phyloP scores from a whole-genome alignment of 2,329 filamentous ascomycete genomes.

The Claviceps spartinae region DNA sequence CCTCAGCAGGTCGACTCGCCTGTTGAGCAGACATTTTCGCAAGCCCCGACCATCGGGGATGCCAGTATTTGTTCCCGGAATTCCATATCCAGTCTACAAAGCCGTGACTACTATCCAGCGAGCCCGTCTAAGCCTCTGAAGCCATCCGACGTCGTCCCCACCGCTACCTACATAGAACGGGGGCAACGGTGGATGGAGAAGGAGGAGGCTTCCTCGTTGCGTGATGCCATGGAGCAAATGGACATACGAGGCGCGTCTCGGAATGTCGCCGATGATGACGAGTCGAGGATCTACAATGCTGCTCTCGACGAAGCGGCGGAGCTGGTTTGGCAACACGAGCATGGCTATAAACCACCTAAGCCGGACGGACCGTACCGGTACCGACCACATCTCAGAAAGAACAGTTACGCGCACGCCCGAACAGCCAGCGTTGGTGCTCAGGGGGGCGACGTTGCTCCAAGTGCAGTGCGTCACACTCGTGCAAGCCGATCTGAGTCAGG shows the following conservation, averaged over 20 bases:
- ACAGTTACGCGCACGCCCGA: slow-evolving; percentile 57
- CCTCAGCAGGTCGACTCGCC: slow-evolving; percentile 14
- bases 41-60: slow-evolving; percentile 26
- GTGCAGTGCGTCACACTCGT: slow-evolving; percentile 30
- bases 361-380: slow-evolving; percentile 53
- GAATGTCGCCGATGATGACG: slow-evolving; percentile 29
- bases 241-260: slow-evolving; percentile 33
- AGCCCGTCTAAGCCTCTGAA: slow-evolving; percentile 31
- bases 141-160: slow-evolving; percentile 49
- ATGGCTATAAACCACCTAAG: slow-evolving; percentile 33
- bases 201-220: slow-evolving; percentile 57
- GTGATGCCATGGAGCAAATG: slow-evolving; percentile 62
- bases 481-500: slow-evolving; percentile 34
- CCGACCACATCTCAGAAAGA: slow-evolving; percentile 52
- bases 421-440: slow-evolving; percentile 43
- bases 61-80: slow-evolving; percentile 37
- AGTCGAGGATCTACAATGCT: slow-evolving; percentile 53
- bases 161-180: slow-evolving; percentile 57
- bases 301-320: slow-evolving; percentile 68
- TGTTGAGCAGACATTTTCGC: slow-evolving; percentile 15
- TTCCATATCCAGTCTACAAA: slow-evolving; percentile 29
- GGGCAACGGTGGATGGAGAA: slow-evolving; percentile 70
- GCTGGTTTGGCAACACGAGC: slow-evolving; percentile 63
- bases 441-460: slow-evolving; percentile 24
- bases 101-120: slow-evolving; percentile 39